Conservation (phyloP, 2,329 filamentous ascomycete genomes). For the Fusarium sp. region DNA sequence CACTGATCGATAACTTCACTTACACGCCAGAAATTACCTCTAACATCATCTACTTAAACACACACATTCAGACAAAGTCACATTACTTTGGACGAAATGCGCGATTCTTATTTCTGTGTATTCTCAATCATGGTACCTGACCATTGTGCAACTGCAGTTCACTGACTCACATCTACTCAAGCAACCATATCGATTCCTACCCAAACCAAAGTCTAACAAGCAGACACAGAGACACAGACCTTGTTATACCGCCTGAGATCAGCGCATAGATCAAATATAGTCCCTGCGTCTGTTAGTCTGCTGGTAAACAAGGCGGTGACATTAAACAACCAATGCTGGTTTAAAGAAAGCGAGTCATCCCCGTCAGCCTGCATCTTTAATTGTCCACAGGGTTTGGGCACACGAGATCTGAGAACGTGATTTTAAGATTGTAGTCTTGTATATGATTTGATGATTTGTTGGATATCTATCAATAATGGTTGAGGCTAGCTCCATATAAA, state of each 20-base stretch:
- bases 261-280: not conserved
- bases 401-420: not conserved
- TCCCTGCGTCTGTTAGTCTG: not conserved
- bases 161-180: not conserved
- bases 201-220: not conserved
- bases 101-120: not conserved
- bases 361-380: not conserved
- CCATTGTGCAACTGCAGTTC: not conserved
- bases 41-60: not conserved
- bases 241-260: not conserved
- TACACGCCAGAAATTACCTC: not conserved
- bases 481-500: not conserved
- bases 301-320: not conserved
- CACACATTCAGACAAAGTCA: not conserved
- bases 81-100: not conserved
- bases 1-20: not conserved
- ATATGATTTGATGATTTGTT: not conserved
- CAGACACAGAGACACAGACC: not conserved
- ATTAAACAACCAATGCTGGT: not conserved
- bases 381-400: not conserved
- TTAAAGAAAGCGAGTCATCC: not conserved
- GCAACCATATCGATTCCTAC: not conserved
- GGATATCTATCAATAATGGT: not conserved
- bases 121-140: not conserved
- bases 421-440: not conserved